Percentiles rank a stretch among this genome's conserved stretches.
Evolutionary conservation across 768 basidiomycete genomes (phyloP).

Genomic region (Hygrocybe coccinea): DNA sequence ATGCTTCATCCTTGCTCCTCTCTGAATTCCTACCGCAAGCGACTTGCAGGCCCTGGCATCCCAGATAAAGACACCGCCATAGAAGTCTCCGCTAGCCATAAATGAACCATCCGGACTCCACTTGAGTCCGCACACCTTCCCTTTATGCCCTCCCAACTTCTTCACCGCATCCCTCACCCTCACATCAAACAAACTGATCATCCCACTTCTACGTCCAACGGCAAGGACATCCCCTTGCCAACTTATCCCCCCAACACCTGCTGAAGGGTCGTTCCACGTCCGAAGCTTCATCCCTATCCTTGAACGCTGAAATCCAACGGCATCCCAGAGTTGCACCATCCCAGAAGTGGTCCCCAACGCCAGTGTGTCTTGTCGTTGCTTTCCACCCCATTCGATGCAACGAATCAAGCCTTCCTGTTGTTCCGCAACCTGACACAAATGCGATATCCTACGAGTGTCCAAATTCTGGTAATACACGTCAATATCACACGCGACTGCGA

Average conservation of each 20-base stretch:
- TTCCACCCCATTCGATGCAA: slow-evolving; percentile 50
- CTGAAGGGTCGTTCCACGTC: slow-evolving; percentile 34
- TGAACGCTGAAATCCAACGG: slow-evolving; percentile 26
- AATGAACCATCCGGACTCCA: slow-evolving; percentile 73
- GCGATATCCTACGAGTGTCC: slow-evolving; percentile 47
- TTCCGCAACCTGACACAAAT: slow-evolving; percentile 41
- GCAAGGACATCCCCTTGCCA: slow-evolving; percentile 62
- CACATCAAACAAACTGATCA: slow-evolving; percentile 63
- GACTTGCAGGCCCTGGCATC: slow-evolving; percentile 48
- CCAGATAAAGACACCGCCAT: slow-evolving; percentile 85
- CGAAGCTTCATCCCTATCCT: slow-evolving; percentile 22
- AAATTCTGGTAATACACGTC: slow-evolving; percentile 63
- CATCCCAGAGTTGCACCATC: slow-evolving; percentile 52
- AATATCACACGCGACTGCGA: slow-evolving; percentile 57
- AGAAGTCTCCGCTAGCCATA: slow-evolving; percentile 80
- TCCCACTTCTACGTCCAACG: slow-evolving; percentile 59
- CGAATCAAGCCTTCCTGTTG: slow-evolving; percentile 40
- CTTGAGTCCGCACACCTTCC: slow-evolving; percentile 69
- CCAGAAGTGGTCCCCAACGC: slow-evolving; percentile 52
- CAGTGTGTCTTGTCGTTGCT: slow-evolving; percentile 37
- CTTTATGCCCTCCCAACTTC: slow-evolving; percentile 48
- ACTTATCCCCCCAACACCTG: slow-evolving; percentile 34
- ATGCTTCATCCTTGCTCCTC: slow-evolving; percentile 67
- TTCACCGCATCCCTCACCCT: slow-evolving; percentile 35
- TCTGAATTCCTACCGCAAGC: slow-evolving; percentile 31